Conservation (phyloP, 1,284 basidiomycete species). For the Rhodotorula sp. region DNA sequence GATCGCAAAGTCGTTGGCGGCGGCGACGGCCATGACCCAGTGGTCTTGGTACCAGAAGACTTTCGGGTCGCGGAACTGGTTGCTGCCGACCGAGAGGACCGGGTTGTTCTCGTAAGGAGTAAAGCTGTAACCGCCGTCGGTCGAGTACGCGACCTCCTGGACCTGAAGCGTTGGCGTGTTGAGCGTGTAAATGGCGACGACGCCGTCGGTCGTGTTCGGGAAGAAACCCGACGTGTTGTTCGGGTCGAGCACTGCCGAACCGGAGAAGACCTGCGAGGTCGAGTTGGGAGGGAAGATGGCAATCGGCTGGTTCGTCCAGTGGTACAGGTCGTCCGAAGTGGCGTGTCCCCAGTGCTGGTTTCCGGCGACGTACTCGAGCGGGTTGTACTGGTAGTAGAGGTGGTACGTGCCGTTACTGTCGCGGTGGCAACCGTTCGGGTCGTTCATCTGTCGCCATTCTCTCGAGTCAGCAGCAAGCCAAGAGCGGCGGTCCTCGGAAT, state of each 20-base stretch:
- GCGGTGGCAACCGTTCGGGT: slow-evolving; percentile 16
- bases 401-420: slow-evolving; percentile 15
- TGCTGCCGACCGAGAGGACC: slow-evolving; percentile 14
- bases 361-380: not conserved
- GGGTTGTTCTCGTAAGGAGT: slow-evolving; percentile 16
- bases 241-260: slow-evolving; percentile 17
- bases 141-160: slow-evolving; percentile 19
- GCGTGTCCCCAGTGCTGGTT: slow-evolving; percentile 30
- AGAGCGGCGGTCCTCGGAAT: not conserved
- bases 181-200: slow-evolving; percentile 27
- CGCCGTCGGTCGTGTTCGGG: slow-evolving; percentile 6
- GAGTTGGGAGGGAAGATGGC: slow-evolving; percentile 19
- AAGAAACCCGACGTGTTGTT: slow-evolving; percentile 31
- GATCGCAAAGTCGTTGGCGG: slow-evolving; percentile 9
- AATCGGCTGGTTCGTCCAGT: slow-evolving; percentile 22
- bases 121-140: slow-evolving; percentile 14
- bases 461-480: no score
- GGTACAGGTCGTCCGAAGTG: slow-evolving; percentile 16
- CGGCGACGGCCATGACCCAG: slow-evolving; percentile 20
- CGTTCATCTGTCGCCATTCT: slow-evolving; percentile 6
- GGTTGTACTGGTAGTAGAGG: slow-evolving; percentile 28
- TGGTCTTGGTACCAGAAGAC: slow-evolving; percentile 19
- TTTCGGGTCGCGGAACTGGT: slow-evolving; percentile 26
- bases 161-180: slow-evolving; percentile 14
- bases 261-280: slow-evolving; percentile 21